Conservation (phyloP, 202 grass and related monocot species). For the Schoenoplectus tabernaemontani region DNA sequence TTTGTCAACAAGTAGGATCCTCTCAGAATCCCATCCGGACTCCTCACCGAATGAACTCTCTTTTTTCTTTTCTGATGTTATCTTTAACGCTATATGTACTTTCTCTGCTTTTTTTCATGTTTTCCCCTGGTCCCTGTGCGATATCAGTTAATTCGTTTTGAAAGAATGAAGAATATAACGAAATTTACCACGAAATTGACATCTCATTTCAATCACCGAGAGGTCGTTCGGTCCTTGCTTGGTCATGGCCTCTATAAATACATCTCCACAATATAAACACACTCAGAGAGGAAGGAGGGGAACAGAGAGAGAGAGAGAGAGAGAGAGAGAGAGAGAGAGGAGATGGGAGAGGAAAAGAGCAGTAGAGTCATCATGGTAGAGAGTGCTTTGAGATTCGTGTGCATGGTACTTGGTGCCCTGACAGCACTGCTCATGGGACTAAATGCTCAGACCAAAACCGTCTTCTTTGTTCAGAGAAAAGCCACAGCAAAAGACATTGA, state of each 20-base stretch:
- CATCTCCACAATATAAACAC: not conserved
- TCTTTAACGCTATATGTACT: no score
- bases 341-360: slow-evolving; percentile 3
- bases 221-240: not conserved
- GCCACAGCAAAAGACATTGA: slow-evolving; percentile 60
- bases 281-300: not conserved
- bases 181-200: not conserved
- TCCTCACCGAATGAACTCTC: no score
- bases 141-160: not conserved
- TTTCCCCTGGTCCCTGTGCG: no score
- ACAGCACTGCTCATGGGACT: slow-evolving; percentile 57
- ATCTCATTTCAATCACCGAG: not conserved
- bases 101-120: no score
- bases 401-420: slow-evolving; percentile 33
- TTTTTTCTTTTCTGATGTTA: no score
- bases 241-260: slow-evolving; percentile 9
- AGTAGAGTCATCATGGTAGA: slow-evolving; percentile 28
- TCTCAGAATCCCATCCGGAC: no score
- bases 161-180: not conserved
- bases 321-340: not conserved
- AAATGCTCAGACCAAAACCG: slow-evolving; percentile 60
- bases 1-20: no score
- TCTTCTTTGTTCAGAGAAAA: slow-evolving; percentile 46
- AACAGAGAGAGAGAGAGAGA: not conserved
- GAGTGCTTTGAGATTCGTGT: slow-evolving; percentile 26